phyloP scores from a whole-genome alignment of 129 eudicot genomes.

The Flaveria linearis region DNA sequence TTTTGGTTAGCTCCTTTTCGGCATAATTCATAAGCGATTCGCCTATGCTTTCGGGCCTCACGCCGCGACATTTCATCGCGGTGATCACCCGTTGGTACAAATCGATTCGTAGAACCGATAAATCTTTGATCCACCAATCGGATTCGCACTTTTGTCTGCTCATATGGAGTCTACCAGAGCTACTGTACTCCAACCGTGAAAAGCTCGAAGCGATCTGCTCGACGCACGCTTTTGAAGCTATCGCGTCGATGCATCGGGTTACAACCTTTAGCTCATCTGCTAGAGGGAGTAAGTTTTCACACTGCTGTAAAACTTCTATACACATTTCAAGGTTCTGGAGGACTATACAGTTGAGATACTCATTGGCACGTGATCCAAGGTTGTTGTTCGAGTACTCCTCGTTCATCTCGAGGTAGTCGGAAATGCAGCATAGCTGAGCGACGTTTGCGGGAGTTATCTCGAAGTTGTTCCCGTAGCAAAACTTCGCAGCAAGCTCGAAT shows the following conservation, averaged over 20 bases:
- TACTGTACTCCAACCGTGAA: constrained; percentile 86
- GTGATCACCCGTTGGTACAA: constrained; percentile 75
- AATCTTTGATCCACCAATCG: constrained; percentile 97
- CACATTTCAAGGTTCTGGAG: constrained; percentile 84
- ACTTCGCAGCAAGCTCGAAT: constrained; percentile 92
- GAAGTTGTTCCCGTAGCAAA: constrained; percentile 86
- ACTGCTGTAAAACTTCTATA: constrained; percentile 71
- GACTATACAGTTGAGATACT: constrained; percentile 73
- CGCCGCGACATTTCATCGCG: constrained; percentile 97
- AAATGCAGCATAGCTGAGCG: constrained; percentile 75
- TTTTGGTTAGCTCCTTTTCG: constrained; percentile 66
- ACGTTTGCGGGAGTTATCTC: constrained; percentile 89
- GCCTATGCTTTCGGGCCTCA: constrained; percentile 89
- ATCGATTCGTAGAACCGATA: constrained; percentile 73
- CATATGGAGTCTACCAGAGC: constrained; percentile 89
- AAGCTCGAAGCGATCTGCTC: constrained; percentile 96
- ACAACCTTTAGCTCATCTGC: constrained; percentile 86
- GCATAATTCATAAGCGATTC: constrained; percentile 86
- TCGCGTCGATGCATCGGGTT: constrained; percentile 70
- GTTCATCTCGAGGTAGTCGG: constrained; percentile 90
- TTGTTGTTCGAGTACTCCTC: constrained; percentile 78
- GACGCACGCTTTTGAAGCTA: constrained; percentile 92
- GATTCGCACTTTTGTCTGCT: constrained; percentile 71
- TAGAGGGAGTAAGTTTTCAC: constrained; percentile 81
- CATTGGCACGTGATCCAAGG: constrained; percentile 80